A percentile compares a stretch with the other conserved stretches of the same genome.
phyloP scores from a whole-genome alignment of 495 filamentous ascomycete genomes.

The Pseudoneurospora amorphoporcata region DNA sequence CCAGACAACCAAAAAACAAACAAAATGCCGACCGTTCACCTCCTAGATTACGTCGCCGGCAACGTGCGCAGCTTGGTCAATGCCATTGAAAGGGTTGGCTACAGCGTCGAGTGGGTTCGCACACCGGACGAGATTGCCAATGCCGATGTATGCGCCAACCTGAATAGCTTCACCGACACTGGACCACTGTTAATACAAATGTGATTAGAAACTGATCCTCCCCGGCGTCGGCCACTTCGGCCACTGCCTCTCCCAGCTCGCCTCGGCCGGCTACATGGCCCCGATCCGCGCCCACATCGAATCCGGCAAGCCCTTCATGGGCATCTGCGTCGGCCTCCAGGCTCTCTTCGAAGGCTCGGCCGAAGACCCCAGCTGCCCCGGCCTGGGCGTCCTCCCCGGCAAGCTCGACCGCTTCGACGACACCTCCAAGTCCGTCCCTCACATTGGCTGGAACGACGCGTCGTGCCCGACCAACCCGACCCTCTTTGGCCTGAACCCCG shows the following conservation, averaged over 20 bases:
- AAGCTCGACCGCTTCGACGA: slow-evolving; percentile 68
- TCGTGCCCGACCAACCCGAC: slow-evolving; percentile 35
- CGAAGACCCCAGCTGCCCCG: slow-evolving; percentile 59
- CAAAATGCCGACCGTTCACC: slow-evolving; percentile 79
- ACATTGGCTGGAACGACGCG: slow-evolving; percentile 97
- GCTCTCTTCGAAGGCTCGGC: slow-evolving; percentile 77
- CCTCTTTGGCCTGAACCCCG: slow-evolving; percentile 64
- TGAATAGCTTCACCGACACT: not conserved
- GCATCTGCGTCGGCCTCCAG: slow-evolving; percentile 91
- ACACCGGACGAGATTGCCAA: slow-evolving; percentile 70
- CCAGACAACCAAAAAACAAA: not conserved
- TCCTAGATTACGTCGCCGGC: slow-evolving; percentile 71
- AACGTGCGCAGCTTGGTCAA: slow-evolving; percentile 94
- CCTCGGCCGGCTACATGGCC: slow-evolving; percentile 66
- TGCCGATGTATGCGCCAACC: slow-evolving; percentile 55
- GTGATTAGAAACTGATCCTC: slow-evolving; percentile 70
- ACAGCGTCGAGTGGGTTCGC: slow-evolving; percentile 85
- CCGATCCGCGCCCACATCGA: slow-evolving; percentile 72
- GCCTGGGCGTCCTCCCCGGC: slow-evolving; percentile 64
- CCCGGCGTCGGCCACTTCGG: slow-evolving; percentile 97
- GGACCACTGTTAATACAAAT: not conserved
- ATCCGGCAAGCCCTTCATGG: slow-evolving; percentile 91
- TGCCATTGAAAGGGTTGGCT: slow-evolving; percentile 90
- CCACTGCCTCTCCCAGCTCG: slow-evolving; percentile 79
- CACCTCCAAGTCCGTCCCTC: slow-evolving; percentile 75